phyloP scores from a whole-genome alignment of 768 basidiomycete genomes.

The Boletus rex-veris region DNA sequence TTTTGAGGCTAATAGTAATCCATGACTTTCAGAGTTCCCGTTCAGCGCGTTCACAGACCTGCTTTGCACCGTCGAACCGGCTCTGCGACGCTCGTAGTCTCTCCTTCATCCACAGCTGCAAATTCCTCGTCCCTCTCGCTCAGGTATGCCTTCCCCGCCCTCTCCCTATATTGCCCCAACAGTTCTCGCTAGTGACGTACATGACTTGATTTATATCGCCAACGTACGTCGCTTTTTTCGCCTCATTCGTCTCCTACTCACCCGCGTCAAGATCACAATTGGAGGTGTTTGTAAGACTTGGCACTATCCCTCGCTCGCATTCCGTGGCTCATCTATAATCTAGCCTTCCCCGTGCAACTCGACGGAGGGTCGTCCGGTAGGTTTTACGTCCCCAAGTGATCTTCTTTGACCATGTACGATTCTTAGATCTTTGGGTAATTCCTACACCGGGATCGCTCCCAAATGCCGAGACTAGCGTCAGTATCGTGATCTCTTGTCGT shows the following conservation, averaged over 20 bases:
- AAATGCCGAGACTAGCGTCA: constrained; percentile 46
- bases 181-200: constrained; percentile 49
- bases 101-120: constrained; percentile 15
- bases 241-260: background rate
- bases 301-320: background rate
- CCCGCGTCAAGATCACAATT: constrained; percentile 52
- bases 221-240: constrained; percentile 49
- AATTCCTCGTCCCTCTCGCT: constrained; percentile 17
- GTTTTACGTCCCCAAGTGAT: background rate
- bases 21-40: constrained; percentile 44
- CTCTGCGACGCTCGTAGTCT: constrained; percentile 15
- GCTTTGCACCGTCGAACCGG: constrained; percentile 38
- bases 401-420: background rate
- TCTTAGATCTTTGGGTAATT: constrained; percentile 68
- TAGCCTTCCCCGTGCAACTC: constrained; percentile 72
- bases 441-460: constrained; percentile 47
- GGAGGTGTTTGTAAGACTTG: constrained; percentile 52
- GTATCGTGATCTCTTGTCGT: constrained; percentile 6
- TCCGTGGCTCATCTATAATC: background rate
- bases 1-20: background rate
- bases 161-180: constrained; percentile 7
- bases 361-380: constrained; percentile 68
- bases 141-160: constrained; percentile 9
- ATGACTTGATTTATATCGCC: constrained; percentile 76
- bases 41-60: constrained; percentile 43